Base-by-base conservation (phyloP, 2,329 filamentous ascomycete species). In the Pestalotiopsis sp. region DNA sequence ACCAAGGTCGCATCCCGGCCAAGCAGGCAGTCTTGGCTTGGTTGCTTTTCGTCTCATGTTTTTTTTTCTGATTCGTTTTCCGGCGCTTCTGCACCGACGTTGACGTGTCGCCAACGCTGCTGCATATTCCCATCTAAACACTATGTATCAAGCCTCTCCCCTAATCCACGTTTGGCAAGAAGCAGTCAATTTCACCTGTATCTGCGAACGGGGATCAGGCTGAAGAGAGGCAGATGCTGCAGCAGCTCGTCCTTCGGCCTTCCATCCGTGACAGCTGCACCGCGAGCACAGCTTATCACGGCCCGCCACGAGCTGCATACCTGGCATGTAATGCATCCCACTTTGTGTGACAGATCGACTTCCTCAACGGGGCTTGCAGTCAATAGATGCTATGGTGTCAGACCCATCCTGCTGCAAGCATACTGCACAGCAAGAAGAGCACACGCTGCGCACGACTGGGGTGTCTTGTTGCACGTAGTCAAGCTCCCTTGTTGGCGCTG, bases 1-100 rank as follows among this genome's bases (percentile, higher is more conserved):
- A 73, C 73, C 74, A 74, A 52, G 71, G 73, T 73, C 72, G 67
- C 69, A 70, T 72, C 71, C 70, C 71, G 71, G 45, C 71, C 59
- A 52, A 36, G 5, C 57, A 20, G 23, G 49, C 59, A 38, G 14
- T 55, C 61, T 63, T 49, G 55, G 20, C 41, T 62, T 63, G 23
- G 14, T 20, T 41, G 20, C 49, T 52, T 52, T 52, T 52, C 64
- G 64, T 60, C 64, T 66, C 64, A 60, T 66, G 31, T 66, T 66
- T 66, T 59, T 38, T 59, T 59, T 25, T 59, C 55, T 59, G 23
- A 27, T 27, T n/a, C 23, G 57, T 36, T 59, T 36, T 59, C 57
- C 27, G 57, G 45, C 45, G 45, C 45, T 52, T 52, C 45, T 62
- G 59, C 59, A 62, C 4, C 59, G 17, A 14, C 27, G 59, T 39